A percentile compares a stretch with the other conserved stretches of the same genome.
These are phyloP conservation scores for Lyophyllum semitale DNA, from an alignment of 768 basidiomycete species.

Conservation along the genomic window DNA sequence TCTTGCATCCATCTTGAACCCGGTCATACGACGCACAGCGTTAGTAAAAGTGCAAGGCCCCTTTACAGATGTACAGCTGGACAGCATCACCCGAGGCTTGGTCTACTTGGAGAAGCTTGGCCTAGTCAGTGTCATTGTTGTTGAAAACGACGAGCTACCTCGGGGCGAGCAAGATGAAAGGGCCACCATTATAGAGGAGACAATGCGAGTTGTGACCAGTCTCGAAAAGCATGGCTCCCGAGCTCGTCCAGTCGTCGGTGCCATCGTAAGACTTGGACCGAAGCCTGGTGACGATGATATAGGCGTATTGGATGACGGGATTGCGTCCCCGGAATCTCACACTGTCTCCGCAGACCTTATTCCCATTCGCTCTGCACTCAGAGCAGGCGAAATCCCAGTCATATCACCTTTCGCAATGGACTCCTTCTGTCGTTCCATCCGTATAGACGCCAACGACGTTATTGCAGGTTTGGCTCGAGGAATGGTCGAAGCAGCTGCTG, in stretches of 20 bases:
- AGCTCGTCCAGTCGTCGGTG: conserved; percentile 86
- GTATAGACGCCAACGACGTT: conserved; percentile 86
- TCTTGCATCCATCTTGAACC: conserved; percentile 79
- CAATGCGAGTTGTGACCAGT: conserved; percentile 78
- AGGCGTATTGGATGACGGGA: conserved; percentile 27
- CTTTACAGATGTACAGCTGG: conserved; percentile 89
- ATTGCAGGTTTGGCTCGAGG: conserved; percentile 85
- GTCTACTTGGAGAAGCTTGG: conserved; percentile 96
- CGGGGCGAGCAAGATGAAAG: conserved; percentile 74
- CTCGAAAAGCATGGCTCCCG: conserved; percentile 85
- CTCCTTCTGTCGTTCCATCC: conserved; percentile 82
- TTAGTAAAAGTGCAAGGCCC: conserved; percentile 97
- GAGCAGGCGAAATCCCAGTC: conserved; percentile 94
- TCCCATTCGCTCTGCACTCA: conserved; percentile 84
- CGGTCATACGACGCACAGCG: conserved; percentile 82
- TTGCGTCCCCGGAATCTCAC: conserved; percentile 70
- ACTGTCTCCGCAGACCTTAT: conserved; percentile 79
- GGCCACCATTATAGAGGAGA: conserved; percentile 68
- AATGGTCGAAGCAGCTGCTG: conserved; percentile 64
- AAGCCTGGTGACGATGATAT: conserved; percentile 55
- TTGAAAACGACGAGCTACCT: conserved; percentile 81
- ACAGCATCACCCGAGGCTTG: conserved; percentile 91
- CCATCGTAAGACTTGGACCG: conserved; percentile 83
- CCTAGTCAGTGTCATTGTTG: conserved; percentile 91
- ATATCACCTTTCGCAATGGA: conserved; percentile 92